A percentile compares a stretch with the other conserved stretches of the same genome.
Evolutionary conservation across 2,329 filamentous ascomycete species (phyloP).

Genomic region (Blumeria hordei): DNA sequence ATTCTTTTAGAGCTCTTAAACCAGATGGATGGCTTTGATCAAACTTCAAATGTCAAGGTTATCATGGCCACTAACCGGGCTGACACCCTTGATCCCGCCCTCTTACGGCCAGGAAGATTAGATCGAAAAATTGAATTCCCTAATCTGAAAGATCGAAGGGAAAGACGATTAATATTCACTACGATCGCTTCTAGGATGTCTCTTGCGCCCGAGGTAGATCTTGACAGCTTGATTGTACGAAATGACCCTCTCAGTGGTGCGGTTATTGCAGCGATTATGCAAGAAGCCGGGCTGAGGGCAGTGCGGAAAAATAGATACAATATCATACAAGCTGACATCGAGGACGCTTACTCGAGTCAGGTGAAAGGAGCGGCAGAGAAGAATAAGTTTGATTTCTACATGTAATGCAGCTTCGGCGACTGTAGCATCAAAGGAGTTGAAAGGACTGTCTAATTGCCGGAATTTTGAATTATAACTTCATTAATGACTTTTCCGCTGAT

Average conservation of each 20-base stretch:
- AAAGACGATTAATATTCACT: constrained; percentile 85
- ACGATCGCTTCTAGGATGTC: constrained; percentile 98
- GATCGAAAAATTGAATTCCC: constrained; percentile 99
- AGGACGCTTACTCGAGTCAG: constrained; percentile 91
- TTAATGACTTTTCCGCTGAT: too few species aligned
- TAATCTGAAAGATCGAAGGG: constrained; percentile 74
- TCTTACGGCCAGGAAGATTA: constrained; percentile 80
- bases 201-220: constrained; percentile 80
- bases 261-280: constrained; percentile 96
- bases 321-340: constrained; percentile 90
- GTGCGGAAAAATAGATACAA: constrained; percentile 98
- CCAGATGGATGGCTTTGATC: constrained; percentile 99
- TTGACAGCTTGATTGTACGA: constrained; percentile 86
- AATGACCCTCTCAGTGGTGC: constrained; percentile 91
- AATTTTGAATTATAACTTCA: neutral
- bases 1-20: constrained; percentile 93
- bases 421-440: neutral
- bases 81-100: constrained; percentile 83
- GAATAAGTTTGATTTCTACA: constrained; percentile 74
- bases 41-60: constrained; percentile 97
- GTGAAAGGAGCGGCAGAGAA: constrained; percentile 58
- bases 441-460: neutral
- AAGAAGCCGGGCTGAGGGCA: constrained; percentile 82
- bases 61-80: constrained; percentile 99
- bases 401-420: constrained; percentile 22